Evolutionary conservation across 2,329 filamentous ascomycete genomes (phyloP), one percentile per base, ranked within the genome.

Genomic region (Stemphylium lycopersici): DNA sequence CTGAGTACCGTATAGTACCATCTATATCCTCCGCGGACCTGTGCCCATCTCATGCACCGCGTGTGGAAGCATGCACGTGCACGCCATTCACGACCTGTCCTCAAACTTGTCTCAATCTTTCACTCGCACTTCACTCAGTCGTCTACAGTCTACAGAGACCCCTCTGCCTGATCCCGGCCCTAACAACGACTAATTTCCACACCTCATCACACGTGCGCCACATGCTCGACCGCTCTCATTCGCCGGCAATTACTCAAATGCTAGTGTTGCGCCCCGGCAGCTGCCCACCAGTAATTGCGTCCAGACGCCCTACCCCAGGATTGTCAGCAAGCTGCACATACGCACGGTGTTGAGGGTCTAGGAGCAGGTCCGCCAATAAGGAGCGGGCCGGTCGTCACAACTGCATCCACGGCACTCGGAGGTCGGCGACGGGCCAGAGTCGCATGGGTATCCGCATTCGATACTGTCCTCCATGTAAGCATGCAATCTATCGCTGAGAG

Each of bases 291-390:
- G 62, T 65, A 41, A 36, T 18, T 59, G 59, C 20, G 20, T 20
- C 20, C 20, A 3, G 20, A 20, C 20, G 20, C 20, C 20, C 37
- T 66, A 68, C 65, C 66, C 63, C 67, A 63, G 47, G 65, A 67
- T 66, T 34, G 15, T 50, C 47, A 48, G 46, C 37, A 37, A 33
- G 37, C 7, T 10, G n/a, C 31, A 36, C 32, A 16, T n/a, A 18
- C 18, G 29, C 29, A 34, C 41, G 20, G 26, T 29, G 26, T 7
- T 29, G 26, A 29, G 26, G 11, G 10, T 11, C 26, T 29, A 29
- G 8, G 26, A 8, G 1, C 8, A 11, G 26, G 6, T 29, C 52
- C 42, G 45, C 52, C 52, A 52, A 55, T 55, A 39, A 44, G 41
- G 36, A 33, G 37, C 52, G 47, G 41, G 18, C 47, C 52, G 47